phyloP scores from a whole-genome alignment of 192 early-diverging fungal genomes.

The Polychytrium aggregatum region DNA sequence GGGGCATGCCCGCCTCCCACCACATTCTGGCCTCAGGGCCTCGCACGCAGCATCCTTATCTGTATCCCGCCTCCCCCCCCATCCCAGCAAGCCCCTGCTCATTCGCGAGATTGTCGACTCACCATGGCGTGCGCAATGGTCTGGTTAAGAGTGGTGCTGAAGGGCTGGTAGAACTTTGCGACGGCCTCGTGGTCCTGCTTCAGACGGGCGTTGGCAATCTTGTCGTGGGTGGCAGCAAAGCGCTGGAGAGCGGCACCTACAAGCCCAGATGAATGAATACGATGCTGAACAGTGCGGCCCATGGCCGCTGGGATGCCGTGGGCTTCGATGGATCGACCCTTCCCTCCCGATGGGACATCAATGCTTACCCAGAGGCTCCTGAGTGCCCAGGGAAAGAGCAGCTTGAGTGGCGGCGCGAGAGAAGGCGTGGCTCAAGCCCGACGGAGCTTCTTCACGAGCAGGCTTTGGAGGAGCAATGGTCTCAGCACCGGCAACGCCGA shows the following conservation, averaged over 20 bases:
- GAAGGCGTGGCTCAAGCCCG: constrained; percentile 60
- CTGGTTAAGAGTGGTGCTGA: constrained; percentile 55
- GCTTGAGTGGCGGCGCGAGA: constrained; percentile 54
- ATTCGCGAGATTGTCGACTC: too few relatives aligned
- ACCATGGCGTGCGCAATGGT: constrained; percentile 68
- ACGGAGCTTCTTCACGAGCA: constrained; percentile 25
- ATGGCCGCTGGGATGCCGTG: too few relatives aligned
- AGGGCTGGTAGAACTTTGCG: constrained; percentile 66
- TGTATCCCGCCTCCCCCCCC: too few relatives aligned
- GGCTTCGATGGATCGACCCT: too few relatives aligned
- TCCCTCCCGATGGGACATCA: background rate
- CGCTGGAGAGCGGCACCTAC: constrained; percentile 70
- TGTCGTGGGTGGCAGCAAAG: constrained; percentile 74
- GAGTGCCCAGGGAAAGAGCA: constrained; percentile 55
- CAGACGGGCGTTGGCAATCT: constrained; percentile 69
- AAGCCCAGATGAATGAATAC: background rate
- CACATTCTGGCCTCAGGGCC: too few relatives aligned
- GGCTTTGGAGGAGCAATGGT: too few relatives aligned
- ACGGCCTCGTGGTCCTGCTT: constrained; percentile 58
- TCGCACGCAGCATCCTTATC: too few relatives aligned
- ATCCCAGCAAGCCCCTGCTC: too few relatives aligned
- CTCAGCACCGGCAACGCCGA: constrained; percentile 25
- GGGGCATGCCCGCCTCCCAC: too few relatives aligned
- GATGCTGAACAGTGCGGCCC: too few relatives aligned
- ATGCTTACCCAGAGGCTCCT: constrained; percentile 63